phyloP scores from a whole-genome alignment of 2,329 filamentous ascomycete genomes.

The Microsporum canis region DNA sequence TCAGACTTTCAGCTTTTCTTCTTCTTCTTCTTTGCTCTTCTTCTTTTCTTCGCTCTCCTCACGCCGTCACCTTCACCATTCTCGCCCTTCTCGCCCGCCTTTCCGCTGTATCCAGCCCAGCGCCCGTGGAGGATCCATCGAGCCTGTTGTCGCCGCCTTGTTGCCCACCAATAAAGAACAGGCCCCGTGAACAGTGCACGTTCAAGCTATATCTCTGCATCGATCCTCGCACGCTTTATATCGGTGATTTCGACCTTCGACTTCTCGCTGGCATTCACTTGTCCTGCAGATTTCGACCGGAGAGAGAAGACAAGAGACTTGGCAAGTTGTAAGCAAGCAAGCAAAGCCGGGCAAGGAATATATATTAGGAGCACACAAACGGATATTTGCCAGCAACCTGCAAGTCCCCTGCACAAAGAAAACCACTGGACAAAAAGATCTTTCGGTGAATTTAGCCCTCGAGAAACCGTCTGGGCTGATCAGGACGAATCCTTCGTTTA shows the following conservation, averaged over 20 bases:
- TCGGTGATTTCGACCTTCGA: constrained; percentile 18
- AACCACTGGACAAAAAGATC: not conserved
- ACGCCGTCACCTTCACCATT: constrained; percentile 15
- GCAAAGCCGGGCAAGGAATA: not conserved
- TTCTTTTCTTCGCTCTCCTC: constrained; percentile 17
- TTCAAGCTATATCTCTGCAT: not conserved
- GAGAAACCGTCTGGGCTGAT: not conserved
- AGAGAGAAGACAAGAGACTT: not conserved
- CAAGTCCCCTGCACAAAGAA: not conserved
- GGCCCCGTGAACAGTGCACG: not conserved
- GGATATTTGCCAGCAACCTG: not conserved
- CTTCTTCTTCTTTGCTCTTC: not conserved
- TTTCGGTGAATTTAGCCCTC: not conserved
- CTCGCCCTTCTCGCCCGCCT: not conserved
- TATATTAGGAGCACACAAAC: not conserved
- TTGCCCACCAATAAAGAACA: not conserved
- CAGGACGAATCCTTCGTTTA: not conserved
- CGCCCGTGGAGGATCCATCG: constrained; percentile 4
- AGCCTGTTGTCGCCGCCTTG: not conserved
- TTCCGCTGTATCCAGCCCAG: constrained; percentile 6
- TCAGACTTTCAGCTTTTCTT: not conserved
- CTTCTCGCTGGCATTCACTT: constrained; percentile 38
- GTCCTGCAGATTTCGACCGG: constrained; percentile 27
- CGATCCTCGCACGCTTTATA: not conserved
- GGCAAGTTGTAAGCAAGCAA: not conserved